These are phyloP conservation scores for Boletus patriciae DNA, from an alignment of 768 basidiomycete genomes.

Conservation along the genomic window DNA sequence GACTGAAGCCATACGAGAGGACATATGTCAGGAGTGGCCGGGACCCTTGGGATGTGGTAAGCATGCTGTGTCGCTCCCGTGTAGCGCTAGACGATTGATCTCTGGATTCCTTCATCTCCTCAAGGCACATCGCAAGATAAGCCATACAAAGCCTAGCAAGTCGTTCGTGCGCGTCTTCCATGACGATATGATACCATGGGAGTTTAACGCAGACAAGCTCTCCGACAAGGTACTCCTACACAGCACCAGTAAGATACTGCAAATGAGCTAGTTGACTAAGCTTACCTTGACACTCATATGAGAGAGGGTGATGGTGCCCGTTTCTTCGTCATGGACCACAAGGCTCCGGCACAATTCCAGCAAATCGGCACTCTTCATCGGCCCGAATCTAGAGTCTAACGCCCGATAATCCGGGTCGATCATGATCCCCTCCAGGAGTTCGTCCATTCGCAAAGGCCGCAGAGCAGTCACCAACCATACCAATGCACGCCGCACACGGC, in stretches of 20 bases:
- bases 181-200: background rate
- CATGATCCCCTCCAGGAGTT: conserved; percentile 5
- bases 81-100: background rate
- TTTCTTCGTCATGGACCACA: conserved; percentile 4
- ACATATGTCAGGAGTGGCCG: conserved; percentile 6
- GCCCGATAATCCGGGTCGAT: background rate
- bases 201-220: background rate
- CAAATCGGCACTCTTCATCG: background rate
- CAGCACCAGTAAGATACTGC: background rate
- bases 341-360: conserved; percentile 2
- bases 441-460: background rate
- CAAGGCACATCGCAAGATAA: conserved; percentile 8
- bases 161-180: conserved; percentile 2
- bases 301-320: conserved; percentile 2
- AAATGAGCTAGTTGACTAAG: background rate
- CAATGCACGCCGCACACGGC: conserved; percentile 1
- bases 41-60: background rate
- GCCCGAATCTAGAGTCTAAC: background rate
- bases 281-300: conserved; percentile 16
- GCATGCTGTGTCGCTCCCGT: background rate
- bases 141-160: conserved; percentile 9
- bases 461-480: conserved; percentile 9
- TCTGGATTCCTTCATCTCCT: background rate
- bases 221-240: conserved; percentile 9
- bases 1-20: background rate